Evolutionary conservation across 345 rosid genomes (phyloP).

Genomic region (Eucalyptus sp.): DNA sequence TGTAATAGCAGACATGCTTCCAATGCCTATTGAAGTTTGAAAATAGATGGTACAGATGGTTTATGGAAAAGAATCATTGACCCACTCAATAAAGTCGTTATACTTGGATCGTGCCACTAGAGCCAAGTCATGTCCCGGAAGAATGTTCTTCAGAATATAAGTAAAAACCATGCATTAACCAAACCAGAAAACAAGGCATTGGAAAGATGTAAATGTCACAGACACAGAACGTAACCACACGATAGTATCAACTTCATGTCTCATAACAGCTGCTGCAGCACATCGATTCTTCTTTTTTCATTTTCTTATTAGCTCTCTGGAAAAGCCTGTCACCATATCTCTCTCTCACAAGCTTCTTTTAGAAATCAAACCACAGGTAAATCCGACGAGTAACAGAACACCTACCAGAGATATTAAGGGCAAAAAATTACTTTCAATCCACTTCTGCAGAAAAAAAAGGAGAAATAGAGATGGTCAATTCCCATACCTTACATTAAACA

Average conservation of each 20-base stretch:
- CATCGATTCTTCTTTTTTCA: not conserved
- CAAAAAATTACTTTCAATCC: not conserved
- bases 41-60: not conserved
- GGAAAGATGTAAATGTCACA: not conserved
- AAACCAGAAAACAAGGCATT: not conserved
- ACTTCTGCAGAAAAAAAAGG: not conserved
- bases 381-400: not conserved
- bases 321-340: not conserved
- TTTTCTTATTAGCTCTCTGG: not conserved
- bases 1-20: not conserved
- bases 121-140: not conserved
- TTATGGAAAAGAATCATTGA: not conserved
- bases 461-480: not conserved
- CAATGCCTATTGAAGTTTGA: not conserved
- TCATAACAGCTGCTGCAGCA: not conserved
- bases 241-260: not conserved
- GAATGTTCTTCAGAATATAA: not conserved
- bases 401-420: not conserved
- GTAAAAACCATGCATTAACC: not conserved
- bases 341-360: not conserved
- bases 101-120: not conserved
- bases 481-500: constrained; percentile 46
- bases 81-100: not conserved
- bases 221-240: not conserved
- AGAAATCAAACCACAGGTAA: not conserved